Conservation (phyloP, 352 stramenopile species). For the Pythium oligandrum region DNA sequence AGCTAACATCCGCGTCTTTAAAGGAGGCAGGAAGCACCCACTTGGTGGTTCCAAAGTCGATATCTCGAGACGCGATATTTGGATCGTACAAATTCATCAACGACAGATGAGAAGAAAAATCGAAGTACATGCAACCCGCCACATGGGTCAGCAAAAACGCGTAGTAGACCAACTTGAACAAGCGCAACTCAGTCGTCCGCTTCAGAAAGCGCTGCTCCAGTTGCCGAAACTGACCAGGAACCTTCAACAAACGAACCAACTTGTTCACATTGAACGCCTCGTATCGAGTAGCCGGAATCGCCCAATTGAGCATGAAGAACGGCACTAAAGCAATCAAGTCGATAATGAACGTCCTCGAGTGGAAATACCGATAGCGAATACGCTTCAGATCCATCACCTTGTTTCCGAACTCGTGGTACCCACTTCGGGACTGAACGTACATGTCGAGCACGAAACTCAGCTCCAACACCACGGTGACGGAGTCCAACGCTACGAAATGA, state of each 20-base stretch:
- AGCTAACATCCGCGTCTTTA: constrained; percentile 11
- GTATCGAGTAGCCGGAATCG: constrained; percentile 13
- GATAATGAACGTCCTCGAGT: constrained; percentile 28
- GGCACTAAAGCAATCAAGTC: constrained; percentile 37
- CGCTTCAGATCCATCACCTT: constrained; percentile 38
- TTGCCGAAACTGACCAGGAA: constrained; percentile 32
- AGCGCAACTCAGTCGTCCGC: constrained; percentile 32
- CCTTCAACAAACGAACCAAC: constrained; percentile 37
- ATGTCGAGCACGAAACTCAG: constrained; percentile 36
- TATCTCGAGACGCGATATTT: constrained; percentile 6
- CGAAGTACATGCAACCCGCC: constrained; percentile 43
- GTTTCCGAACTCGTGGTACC: constrained; percentile 46
- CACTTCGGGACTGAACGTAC: constrained; percentile 27
- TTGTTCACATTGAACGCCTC: constrained; percentile 63
- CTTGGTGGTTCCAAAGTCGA: constrained; percentile 36
- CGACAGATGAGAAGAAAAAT: constrained; percentile 39
- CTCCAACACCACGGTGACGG: constrained; percentile 34
- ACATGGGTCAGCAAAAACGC: constrained; percentile 40
- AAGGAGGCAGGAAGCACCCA: constrained; percentile 28
- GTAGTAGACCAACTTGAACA: constrained; percentile 51
- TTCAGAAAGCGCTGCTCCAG: constrained; percentile 46
- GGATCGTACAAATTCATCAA: constrained; percentile 21
- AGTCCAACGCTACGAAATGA: constrained; percentile 18
- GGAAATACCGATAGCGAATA: constrained; percentile 35
- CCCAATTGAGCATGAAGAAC: constrained; percentile 37